phyloP scores from a whole-genome alignment of 495 filamentous ascomycete species.

The Penicillium paxilli region DNA sequence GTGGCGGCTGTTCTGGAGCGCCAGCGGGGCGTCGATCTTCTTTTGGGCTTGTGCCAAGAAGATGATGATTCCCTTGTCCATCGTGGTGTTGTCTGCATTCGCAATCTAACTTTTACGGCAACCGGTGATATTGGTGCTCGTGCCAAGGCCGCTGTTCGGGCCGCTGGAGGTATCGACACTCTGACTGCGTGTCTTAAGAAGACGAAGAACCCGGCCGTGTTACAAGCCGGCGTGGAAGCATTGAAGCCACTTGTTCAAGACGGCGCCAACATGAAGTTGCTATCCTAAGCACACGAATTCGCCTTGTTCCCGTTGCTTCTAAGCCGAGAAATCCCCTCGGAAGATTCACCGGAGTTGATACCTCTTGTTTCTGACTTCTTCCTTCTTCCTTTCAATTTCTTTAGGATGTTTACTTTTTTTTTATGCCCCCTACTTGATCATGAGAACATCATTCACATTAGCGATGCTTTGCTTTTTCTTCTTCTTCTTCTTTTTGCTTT shows the following conservation, averaged over 20 bases:
- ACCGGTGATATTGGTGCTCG: slow-evolving; percentile 42
- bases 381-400: neutral
- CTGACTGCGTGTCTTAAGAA: slow-evolving; percentile 65
- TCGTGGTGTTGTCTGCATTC: slow-evolving; percentile 74
- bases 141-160: slow-evolving; percentile 38
- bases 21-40: slow-evolving; percentile 65
- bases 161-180: slow-evolving; percentile 56
- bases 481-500: slow-evolving; percentile 3
- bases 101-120: slow-evolving; percentile 44
- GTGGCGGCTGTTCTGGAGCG: slow-evolving; percentile 67
- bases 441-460: slow-evolving; percentile 12
- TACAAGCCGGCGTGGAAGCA: slow-evolving; percentile 63
- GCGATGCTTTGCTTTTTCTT: slow-evolving; percentile 10
- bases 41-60: slow-evolving; percentile 75
- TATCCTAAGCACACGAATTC: slow-evolving; percentile 5
- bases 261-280: slow-evolving; percentile 7
- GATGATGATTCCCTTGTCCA: slow-evolving; percentile 73
- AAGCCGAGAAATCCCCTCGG: no score
- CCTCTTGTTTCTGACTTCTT: slow-evolving; percentile 8
- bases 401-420: no score
- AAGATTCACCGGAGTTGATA: slow-evolving; percentile 1
- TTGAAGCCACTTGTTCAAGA: slow-evolving; percentile 58
- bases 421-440: slow-evolving; percentile 2
- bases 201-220: slow-evolving; percentile 60
- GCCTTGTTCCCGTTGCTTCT: slow-evolving; percentile 5